A percentile compares a stretch with the other conserved stretches of the same genome.
Evolutionary conservation across 345 rosid species (phyloP).

Genomic region (Trapa bicornis): DNA sequence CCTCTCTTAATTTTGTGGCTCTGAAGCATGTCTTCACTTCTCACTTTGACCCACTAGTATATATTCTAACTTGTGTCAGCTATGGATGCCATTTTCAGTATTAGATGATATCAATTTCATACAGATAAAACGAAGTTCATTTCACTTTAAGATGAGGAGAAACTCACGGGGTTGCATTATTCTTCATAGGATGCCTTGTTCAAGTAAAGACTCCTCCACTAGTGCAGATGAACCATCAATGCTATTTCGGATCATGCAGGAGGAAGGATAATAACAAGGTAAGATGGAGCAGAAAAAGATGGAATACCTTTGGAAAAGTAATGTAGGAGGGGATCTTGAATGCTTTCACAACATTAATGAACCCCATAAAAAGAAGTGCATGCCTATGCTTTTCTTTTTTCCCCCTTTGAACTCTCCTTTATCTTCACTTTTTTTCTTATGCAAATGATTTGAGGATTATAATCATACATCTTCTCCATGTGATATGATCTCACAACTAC

Average conservation of each 20-base stretch:
- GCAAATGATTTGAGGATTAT: conserved; percentile 11
- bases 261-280: conserved; percentile 8
- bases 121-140: too few species aligned
- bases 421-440: conserved; percentile 6
- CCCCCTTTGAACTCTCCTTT: conserved; percentile 2
- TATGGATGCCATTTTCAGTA: too few species aligned
- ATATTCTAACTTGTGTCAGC: too few species aligned
- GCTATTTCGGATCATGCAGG: background rate
- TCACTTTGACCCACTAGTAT: background rate
- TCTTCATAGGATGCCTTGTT: too few species aligned
- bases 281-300: too few species aligned
- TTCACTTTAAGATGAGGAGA: too few species aligned
- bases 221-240: too few species aligned
- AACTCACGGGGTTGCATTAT: too few species aligned
- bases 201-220: too few species aligned
- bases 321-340: conserved; percentile 9
- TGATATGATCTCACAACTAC: background rate
- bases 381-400: conserved; percentile 6
- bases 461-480: background rate
- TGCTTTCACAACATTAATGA: conserved; percentile 10
- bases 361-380: conserved; percentile 14
- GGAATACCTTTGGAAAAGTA: conserved; percentile 18
- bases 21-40: conserved; percentile 22
- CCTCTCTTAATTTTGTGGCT: conserved; percentile 15
- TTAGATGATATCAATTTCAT: too few species aligned